Evolutionary conservation across 1,284 basidiomycete species (phyloP).

Genomic region (Marasmius fiardii): DNA sequence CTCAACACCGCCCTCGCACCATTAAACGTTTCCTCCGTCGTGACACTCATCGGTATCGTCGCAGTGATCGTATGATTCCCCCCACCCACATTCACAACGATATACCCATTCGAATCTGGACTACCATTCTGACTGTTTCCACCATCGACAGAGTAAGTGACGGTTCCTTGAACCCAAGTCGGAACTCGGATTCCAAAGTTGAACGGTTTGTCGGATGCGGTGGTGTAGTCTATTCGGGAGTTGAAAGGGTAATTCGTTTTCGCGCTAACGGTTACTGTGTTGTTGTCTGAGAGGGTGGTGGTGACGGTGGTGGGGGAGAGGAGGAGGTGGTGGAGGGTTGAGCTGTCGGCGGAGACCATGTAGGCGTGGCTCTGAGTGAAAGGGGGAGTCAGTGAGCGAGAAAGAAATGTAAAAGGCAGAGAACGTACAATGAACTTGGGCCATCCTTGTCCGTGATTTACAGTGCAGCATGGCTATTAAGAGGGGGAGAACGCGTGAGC

Average conservation of each 20-base stretch:
- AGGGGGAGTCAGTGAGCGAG: background rate
- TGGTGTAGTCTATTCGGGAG: background rate
- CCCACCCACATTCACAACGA: background rate
- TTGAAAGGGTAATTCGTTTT: constrained; percentile 8
- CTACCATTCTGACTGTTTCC: background rate
- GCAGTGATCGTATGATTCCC: constrained; percentile 9
- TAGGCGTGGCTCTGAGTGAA: constrained; percentile 7
- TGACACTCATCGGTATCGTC: background rate
- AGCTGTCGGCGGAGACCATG: background rate
- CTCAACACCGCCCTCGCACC: background rate
- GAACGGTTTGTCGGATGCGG: background rate
- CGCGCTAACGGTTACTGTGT: constrained; percentile 11
- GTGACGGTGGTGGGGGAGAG: constrained; percentile 12
- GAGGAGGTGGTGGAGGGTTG: background rate
- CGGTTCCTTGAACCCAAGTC: background rate
- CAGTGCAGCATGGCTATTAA: background rate
- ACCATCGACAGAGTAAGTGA: background rate
- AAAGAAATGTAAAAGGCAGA: background rate
- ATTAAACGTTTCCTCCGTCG: background rate
- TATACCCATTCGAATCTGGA: background rate
- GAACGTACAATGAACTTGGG: constrained; percentile 2
- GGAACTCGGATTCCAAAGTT: background rate
- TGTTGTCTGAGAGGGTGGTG: constrained; percentile 13
- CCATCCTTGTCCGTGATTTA: background rate
- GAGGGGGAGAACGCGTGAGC: background rate